Evolutionary conservation across 306 rosid genomes (phyloP).

Genomic region (Quercus agrifolia): DNA sequence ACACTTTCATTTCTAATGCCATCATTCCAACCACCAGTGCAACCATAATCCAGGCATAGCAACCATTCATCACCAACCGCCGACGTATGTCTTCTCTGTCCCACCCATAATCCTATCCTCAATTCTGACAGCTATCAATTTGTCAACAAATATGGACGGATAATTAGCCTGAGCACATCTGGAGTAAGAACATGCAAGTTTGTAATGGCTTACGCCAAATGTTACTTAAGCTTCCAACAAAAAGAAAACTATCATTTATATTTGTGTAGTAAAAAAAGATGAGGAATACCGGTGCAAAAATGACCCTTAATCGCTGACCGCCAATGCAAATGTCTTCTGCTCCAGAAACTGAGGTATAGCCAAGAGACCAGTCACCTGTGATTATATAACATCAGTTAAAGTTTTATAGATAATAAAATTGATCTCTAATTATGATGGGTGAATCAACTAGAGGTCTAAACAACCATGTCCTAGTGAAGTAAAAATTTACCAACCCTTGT

Average conservation of each 20-base stretch:
- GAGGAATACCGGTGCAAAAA: constrained; percentile 70
- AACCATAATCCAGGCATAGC: too few species aligned
- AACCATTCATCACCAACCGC: too few species aligned
- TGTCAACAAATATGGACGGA: neutral
- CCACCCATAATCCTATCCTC: too few species aligned
- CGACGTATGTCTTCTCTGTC: too few species aligned
- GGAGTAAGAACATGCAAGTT: neutral
- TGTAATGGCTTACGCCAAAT: neutral
- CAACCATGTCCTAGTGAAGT: neutral
- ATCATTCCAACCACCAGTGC: too few species aligned
- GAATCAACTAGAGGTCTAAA: neutral
- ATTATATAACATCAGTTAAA: constrained; percentile 10
- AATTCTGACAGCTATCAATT: neutral
- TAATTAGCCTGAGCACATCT: neutral
- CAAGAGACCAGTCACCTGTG: constrained; percentile 79
- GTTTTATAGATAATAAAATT: constrained; percentile 4
- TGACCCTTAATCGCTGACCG: constrained; percentile 57
- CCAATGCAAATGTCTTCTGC: constrained; percentile 61
- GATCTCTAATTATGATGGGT: neutral
- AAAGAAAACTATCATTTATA: neutral
- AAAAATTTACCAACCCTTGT: neutral
- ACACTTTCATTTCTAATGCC: too few species aligned
- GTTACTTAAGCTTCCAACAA: neutral
- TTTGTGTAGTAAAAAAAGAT: neutral
- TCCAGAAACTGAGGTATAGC: constrained; percentile 60